A percentile compares a stretch with the other conserved stretches of the same genome.
Evolutionary conservation across 2,329 filamentous ascomycete species (phyloP).

Genomic region (Colletotrichum lini): DNA sequence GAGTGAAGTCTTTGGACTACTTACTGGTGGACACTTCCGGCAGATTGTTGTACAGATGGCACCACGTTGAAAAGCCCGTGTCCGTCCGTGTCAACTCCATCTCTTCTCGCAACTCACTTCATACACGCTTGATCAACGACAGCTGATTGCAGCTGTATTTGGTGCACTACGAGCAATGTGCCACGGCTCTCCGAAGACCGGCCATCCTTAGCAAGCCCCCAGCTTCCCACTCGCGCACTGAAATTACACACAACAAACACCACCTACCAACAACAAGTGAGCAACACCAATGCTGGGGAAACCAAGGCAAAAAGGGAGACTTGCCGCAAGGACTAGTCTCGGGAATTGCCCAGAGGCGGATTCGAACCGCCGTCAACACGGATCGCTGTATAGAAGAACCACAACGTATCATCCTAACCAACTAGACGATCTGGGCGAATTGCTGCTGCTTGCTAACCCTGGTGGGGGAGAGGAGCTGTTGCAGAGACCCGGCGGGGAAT

Average conservation of each 20-base stretch:
- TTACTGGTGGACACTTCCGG: no score
- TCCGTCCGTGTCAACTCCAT: no score
- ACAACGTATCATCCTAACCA: slow-evolving; percentile 42
- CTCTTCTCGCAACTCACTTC: no score
- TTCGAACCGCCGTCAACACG: slow-evolving; percentile 41
- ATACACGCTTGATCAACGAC: no score
- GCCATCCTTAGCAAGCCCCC: no score
- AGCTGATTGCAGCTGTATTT: no score
- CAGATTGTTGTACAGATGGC: no score
- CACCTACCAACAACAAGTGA: neutral
- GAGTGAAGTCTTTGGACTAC: neutral
- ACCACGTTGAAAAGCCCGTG: no score
- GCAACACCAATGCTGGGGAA: neutral
- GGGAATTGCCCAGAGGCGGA: slow-evolving; percentile 35
- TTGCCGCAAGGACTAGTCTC: neutral
- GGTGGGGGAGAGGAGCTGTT: slow-evolving; percentile 21
- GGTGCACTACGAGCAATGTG: no score
- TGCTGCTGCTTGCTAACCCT: slow-evolving; percentile 1
- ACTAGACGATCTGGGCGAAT: slow-evolving; percentile 41
- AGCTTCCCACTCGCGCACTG: no score
- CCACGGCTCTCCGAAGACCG: no score
- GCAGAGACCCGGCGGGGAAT: neutral
- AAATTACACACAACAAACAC: neutral
- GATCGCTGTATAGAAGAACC: slow-evolving; percentile 37
- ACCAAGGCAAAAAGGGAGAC: neutral